Evolutionary conservation across 2,329 filamentous ascomycete genomes (phyloP).

Genomic region (Ceratocystis smalleyi): DNA sequence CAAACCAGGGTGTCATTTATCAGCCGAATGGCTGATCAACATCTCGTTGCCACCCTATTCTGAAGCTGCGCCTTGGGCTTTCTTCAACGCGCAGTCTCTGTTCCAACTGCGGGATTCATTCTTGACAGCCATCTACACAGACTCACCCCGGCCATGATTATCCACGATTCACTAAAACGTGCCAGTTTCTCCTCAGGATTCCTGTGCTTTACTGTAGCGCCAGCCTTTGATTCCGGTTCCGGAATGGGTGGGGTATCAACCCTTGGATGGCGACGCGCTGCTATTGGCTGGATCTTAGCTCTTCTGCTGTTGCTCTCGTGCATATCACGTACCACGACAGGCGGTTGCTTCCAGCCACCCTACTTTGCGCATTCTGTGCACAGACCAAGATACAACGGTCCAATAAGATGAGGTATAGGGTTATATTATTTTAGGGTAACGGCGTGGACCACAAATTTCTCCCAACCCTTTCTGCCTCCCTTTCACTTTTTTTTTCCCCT

Average conservation of each 20-base stretch:
- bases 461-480: slow-evolving; percentile 16
- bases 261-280: slow-evolving; percentile 6
- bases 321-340: slow-evolving; percentile 9
- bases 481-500: slow-evolving; percentile 9
- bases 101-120: too few relatives aligned
- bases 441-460: slow-evolving; percentile 9
- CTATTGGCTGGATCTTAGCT: slow-evolving; percentile 3
- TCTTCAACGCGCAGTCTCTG: too few relatives aligned
- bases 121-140: background rate
- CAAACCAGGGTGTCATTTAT: too few relatives aligned
- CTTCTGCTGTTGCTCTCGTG: background rate
- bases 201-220: background rate
- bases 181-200: background rate
- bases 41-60: too few relatives aligned
- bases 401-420: slow-evolving; percentile 1
- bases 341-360: slow-evolving; percentile 1
- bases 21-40: too few relatives aligned
- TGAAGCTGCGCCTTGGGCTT: too few relatives aligned
- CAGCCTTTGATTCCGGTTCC: slow-evolving; percentile 11
- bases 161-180: background rate
- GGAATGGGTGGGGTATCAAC: slow-evolving; percentile 10
- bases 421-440: slow-evolving; percentile 15
- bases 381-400: background rate
- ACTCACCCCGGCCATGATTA: background rate
- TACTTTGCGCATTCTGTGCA: background rate